phyloP scores from a whole-genome alignment of 2,329 filamentous ascomycete genomes.

The Fusarium oligoseptatum region DNA sequence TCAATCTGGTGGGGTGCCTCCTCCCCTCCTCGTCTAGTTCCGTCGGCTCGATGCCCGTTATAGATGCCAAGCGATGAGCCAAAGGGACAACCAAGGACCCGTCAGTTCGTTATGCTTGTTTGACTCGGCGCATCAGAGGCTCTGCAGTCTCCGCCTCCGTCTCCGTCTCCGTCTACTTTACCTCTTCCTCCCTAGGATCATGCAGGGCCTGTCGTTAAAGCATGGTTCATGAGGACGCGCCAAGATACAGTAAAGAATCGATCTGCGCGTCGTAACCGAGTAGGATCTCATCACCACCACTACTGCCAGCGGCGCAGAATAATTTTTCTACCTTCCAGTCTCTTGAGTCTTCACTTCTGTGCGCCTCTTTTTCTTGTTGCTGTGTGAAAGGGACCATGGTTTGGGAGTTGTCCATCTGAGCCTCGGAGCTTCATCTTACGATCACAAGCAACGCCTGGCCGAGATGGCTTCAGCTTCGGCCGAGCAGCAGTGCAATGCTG shows the following conservation, averaged over 20 bases:
- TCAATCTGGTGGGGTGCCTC: background rate
- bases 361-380: background rate
- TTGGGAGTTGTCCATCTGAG: background rate
- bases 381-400: background rate
- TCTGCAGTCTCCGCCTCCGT: conserved; percentile 25
- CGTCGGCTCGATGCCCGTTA: conserved; percentile 19
- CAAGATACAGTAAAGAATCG: conserved; percentile 8
- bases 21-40: conserved; percentile 26
- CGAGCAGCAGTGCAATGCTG: conserved; percentile 13
- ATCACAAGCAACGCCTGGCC: conserved; percentile 7
- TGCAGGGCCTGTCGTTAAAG: conserved; percentile 9
- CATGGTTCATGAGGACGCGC: conserved; percentile 8
- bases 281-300: conserved; percentile 6
- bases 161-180: conserved; percentile 5
- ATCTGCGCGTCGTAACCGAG: background rate
- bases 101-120: conserved; percentile 37
- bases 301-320: background rate
- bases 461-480: conserved; percentile 28
- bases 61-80: conserved; percentile 27
- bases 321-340: background rate
- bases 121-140: conserved; percentile 12
- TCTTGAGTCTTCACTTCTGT: background rate
- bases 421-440: background rate
- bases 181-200: conserved; percentile 21
- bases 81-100: background rate